Conservation (phyloP, 805 yeast species). For the Myxozyma udenii region DNA sequence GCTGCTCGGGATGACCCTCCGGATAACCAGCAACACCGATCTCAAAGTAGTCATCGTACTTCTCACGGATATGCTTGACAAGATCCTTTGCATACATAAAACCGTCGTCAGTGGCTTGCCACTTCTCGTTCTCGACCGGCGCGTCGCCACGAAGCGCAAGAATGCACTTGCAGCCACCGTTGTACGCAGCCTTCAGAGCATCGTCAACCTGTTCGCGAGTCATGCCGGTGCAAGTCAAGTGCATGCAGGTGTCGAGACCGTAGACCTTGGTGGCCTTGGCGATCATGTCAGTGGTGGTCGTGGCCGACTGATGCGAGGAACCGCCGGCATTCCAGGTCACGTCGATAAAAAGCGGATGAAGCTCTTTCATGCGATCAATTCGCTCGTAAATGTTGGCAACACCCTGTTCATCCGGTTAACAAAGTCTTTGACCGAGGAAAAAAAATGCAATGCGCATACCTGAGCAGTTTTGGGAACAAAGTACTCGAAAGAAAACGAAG, state of each 20-base stretch:
- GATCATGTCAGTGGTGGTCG: constrained; percentile 86
- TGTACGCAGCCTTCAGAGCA: constrained; percentile 77
- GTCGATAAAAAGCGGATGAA: constrained; percentile 88
- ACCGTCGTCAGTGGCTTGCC: constrained; percentile 55
- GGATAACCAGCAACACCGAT: constrained; percentile 98
- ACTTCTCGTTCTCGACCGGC: constrained; percentile 53
- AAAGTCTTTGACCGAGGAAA: not conserved
- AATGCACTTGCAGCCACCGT: constrained; percentile 92
- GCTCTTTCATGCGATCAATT: constrained; percentile 94
- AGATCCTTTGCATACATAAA: constrained; percentile 87
- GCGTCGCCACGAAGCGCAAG: constrained; percentile 95
- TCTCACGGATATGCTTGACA: constrained; percentile 65
- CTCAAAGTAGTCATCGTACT: constrained; percentile 84
- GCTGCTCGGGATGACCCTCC: constrained; percentile 93
- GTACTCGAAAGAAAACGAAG: constrained; percentile 93
- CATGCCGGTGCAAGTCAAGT: constrained; percentile 96
- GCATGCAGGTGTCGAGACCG: constrained; percentile 97
- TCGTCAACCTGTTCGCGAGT: constrained; percentile 71
- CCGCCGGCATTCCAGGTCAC: constrained; percentile 99
- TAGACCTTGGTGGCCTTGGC: constrained; percentile 84
- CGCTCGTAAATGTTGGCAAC: constrained; percentile 93
- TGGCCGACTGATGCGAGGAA: constrained; percentile 52
- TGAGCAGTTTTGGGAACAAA: constrained; percentile 90
- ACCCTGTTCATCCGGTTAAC: constrained; percentile 55
- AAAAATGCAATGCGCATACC: constrained; percentile 8